Evolutionary conservation across 768 basidiomycete species (phyloP), one percentile per base, ranked within the genome.

Genomic region (Filobasidium floriforme): DNA sequence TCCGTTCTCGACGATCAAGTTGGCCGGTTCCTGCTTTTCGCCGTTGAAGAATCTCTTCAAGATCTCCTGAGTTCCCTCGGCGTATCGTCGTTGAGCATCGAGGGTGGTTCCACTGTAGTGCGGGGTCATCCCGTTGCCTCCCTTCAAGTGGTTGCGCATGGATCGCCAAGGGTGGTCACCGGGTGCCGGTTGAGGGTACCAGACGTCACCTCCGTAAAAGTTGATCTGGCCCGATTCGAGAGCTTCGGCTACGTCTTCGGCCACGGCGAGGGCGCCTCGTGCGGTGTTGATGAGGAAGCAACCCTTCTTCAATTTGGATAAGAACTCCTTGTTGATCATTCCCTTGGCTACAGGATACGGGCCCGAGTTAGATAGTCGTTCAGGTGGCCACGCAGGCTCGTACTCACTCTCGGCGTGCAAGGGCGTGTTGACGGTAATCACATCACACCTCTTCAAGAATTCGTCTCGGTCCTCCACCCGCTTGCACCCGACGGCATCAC

Each of bases 281-380:
- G 90, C 89, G 32, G 90, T 91, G 84, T 94, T 94, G 75, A 94
- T 87, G 73, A 93, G 85, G 88, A 88, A 92, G 18, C 90, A 85
- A 59, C 90, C 91, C 77, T 88, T 87, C 84, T 94, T 94, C 84
- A 93, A 88, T 80, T 89, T 88, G 77, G 84, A 84, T 71, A 93
- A 82, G 46, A 90, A 85, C 44, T 92, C 89, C 46, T 84, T 82
- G 81, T 91, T 89, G 74, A 92, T 82, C 57, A 92, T 84, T 26
- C 88, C 88, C 51, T 82, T 82, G 46, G 91, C 92, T 54, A 22
- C 26, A 24, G 52, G 29, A 86, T 86, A 81, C 92, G 90, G 37
- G 93, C 83, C 43, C 73, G 73, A 63, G 72, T 73, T 65, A 75
- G 75, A 70, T 72, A 41, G 7, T 29, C 19, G 26, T 1, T 9